Evolutionary conservation across 2,329 filamentous ascomycete genomes (phyloP).

Genomic region (Leptographium lundbergii): DNA sequence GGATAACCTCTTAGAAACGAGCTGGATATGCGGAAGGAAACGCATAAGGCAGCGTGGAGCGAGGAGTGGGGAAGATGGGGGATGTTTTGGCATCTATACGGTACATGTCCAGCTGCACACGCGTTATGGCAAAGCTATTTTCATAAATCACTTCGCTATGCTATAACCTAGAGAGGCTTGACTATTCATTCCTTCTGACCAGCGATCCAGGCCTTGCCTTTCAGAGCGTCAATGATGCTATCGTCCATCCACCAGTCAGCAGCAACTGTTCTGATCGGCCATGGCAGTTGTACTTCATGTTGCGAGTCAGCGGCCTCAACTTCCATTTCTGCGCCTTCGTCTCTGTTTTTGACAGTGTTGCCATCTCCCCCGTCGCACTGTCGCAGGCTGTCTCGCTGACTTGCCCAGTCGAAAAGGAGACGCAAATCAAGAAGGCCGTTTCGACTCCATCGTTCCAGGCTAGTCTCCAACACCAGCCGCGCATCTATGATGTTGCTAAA

Average conservation of each 20-base stretch:
- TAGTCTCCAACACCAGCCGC: slow-evolving; percentile 50
- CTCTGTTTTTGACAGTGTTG: not conserved
- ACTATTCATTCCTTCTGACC: slow-evolving; percentile 18
- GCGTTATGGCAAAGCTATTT: not conserved
- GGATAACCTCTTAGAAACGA: not conserved
- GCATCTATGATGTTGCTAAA: slow-evolving; percentile 49
- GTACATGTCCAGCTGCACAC: not conserved
- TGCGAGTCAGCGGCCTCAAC: not conserved
- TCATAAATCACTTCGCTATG: not conserved
- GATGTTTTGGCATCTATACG: not conserved
- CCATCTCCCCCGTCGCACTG: not conserved
- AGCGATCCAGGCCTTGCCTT: slow-evolving; percentile 41
- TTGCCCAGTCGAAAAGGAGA: slow-evolving; percentile 44
- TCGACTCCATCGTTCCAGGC: slow-evolving; percentile 26
- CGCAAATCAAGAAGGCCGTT: slow-evolving; percentile 34
- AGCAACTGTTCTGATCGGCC: slow-evolving; percentile 14
- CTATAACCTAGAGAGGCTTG: not conserved
- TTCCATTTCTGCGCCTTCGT: not conserved
- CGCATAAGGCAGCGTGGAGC: not conserved
- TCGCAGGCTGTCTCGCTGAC: slow-evolving; percentile 23
- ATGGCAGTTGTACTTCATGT: not conserved
- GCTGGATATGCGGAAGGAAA: not conserved
- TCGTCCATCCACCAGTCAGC: slow-evolving; percentile 43
- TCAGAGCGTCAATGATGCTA: slow-evolving; percentile 40
- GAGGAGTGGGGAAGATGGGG: not conserved